These are phyloP conservation scores for Aspergillus arachidicola DNA, from an alignment of 2,329 filamentous ascomycete genomes.

Conservation along the genomic window DNA sequence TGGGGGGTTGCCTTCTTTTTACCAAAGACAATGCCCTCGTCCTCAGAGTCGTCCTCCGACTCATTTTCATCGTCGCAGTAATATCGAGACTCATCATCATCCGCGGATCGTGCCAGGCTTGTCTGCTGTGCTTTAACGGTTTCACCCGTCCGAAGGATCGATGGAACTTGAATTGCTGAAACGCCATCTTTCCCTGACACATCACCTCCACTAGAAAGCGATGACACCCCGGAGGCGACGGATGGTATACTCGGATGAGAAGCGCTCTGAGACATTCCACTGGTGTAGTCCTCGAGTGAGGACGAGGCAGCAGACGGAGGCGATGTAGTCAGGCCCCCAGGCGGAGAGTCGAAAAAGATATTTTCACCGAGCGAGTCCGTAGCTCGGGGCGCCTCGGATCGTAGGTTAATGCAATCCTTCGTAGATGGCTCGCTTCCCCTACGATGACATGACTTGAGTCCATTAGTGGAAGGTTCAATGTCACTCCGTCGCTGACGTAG, in stretches of 20 bases:
- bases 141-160: constrained; percentile 45
- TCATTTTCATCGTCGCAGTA: constrained; percentile 47
- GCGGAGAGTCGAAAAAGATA: constrained; percentile 21
- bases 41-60: constrained; percentile 43
- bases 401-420: constrained; percentile 25
- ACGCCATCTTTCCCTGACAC: constrained; percentile 33
- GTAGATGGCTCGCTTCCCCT: constrained; percentile 29
- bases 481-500: constrained; percentile 35
- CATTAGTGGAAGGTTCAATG: constrained; percentile 23
- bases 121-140: constrained; percentile 40
- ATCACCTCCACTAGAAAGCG: constrained; percentile 44
- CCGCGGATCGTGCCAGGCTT: constrained; percentile 24
- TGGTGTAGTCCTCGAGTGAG: constrained; percentile 48
- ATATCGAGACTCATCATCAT: constrained; percentile 43
- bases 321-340: constrained; percentile 35
- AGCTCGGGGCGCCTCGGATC: constrained; percentile 16
- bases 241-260: constrained; percentile 52
- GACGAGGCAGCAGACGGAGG: constrained; percentile 50
- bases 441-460: constrained; percentile 17
- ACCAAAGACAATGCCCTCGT: constrained; percentile 46
- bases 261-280: constrained; percentile 51
- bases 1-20: constrained; percentile 34
- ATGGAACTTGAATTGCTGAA: constrained; percentile 31
- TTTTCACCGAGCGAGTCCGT: constrained; percentile 17
- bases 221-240: constrained; percentile 49